These are phyloP conservation scores for Paracoccidioides brasiliensis DNA, from an alignment of 2,329 filamentous ascomycete species.

Conservation along the genomic window DNA sequence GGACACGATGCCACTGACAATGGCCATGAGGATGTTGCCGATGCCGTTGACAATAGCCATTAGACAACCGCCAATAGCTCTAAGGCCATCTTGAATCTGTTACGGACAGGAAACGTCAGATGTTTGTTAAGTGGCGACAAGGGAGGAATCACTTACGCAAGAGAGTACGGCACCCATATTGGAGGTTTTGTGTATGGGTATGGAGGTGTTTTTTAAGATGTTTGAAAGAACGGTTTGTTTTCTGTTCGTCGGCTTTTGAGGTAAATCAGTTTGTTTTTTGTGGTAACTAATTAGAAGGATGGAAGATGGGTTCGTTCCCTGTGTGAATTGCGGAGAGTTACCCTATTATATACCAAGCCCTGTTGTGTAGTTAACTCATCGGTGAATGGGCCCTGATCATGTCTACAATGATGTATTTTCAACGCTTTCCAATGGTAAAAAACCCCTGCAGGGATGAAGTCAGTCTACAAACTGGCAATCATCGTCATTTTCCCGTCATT, in stretches of 20 bases:
- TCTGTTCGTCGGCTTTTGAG: neutral
- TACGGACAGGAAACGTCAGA: neutral
- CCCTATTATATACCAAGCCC: neutral
- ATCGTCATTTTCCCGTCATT: neutral
- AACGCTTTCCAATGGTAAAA: neutral
- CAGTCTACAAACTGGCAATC: neutral
- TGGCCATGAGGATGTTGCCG: constrained; percentile 49
- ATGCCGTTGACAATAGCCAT: constrained; percentile 58
- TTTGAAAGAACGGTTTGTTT: neutral
- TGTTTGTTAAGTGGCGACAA: neutral
- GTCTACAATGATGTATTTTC: neutral
- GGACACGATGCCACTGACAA: constrained; percentile 53
- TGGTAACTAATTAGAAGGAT: too few species aligned
- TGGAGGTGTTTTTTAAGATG: neutral
- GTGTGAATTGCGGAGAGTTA: too few species aligned
- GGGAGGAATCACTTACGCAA: constrained; percentile 53
- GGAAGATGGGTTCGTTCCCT: too few species aligned
- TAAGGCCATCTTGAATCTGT: constrained; percentile 47
- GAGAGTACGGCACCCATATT: constrained; percentile 75
- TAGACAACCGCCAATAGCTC: constrained; percentile 51
- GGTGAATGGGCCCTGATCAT: neutral
- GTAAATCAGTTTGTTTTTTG: neutral
- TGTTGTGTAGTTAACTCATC: too few species aligned
- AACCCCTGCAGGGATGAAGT: neutral
- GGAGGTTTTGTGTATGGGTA: constrained; percentile 11